Conservation (phyloP, 495 filamentous ascomycete genomes). For the Cenococcum geophilum region DNA sequence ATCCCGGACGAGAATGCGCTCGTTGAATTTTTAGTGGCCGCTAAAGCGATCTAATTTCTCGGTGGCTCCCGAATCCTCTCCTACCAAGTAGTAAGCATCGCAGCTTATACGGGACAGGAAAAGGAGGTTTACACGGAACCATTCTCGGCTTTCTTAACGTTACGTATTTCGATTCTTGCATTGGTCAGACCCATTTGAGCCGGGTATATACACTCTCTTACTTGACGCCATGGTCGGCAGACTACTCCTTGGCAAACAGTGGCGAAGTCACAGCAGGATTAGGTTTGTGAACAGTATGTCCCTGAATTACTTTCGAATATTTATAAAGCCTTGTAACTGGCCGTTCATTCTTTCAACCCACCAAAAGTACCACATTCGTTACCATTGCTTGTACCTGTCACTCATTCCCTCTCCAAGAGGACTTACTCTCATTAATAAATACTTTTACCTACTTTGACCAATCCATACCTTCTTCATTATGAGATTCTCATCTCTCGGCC, state of each 20-base stretch:
- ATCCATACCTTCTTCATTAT: slow-evolving; percentile 11
- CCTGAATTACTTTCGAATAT: neutral
- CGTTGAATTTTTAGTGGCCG: neutral
- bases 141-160: neutral
- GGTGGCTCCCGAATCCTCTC: neutral
- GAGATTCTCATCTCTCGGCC: slow-evolving; percentile 18
- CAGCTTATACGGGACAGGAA: neutral
- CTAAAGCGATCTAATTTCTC: neutral
- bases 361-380: neutral
- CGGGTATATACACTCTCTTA: neutral
- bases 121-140: neutral
- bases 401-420: neutral
- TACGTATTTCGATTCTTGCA: neutral
- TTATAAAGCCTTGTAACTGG: neutral
- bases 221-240: neutral
- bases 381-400: neutral
- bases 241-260: neutral
- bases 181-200: neutral
- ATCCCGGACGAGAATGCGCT: neutral
- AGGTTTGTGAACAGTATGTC: neutral
- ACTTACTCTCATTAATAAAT: slow-evolving; percentile 1
- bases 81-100: slow-evolving; percentile 3
- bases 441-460: neutral
- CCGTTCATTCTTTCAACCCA: neutral
- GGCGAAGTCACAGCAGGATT: neutral